Base-by-base conservation (phyloP, 2,329 filamentous ascomycete genomes). In the Epichloe coenophiala region DNA sequence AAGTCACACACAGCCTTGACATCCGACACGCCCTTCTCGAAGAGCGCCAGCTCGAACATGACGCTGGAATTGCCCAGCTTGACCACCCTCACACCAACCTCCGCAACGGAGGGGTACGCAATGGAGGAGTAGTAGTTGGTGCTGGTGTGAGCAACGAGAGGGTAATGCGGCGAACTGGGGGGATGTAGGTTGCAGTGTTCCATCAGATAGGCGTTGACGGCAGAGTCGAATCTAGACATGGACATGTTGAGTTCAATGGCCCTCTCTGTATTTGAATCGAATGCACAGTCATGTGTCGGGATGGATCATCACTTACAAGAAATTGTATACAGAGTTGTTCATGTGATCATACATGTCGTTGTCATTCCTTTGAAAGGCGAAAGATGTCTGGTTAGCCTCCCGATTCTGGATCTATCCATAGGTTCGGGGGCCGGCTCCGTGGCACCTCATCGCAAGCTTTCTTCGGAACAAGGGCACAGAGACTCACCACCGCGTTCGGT, bases 341-440 rank as follows among this genome's bases (percentile, higher is more conserved):
- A 95, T 81, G 64, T 97, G 91, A 54, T 87, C 77, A 67, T 93
- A 95, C 86, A 94, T 93, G 70, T 95, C 89, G 63, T 95, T 95
- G 68, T 95, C 89, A 65, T 80, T 83, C 88, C 88, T 90, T 51
- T 21, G 11, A 9, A 38, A 5, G 36, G n/a, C 43, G 54, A 51
- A 53, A 42, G 50, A 17, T 23, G 2, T 19, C 40, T 21, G 38
- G n/a, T 43, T 38, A 50, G 35, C 42, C 11, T 27, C 13, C 12
- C 5, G 1, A 23, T 11, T 31, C 21, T 15, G 36, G 11, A 12
- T 37, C 15, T 15, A 27, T 8, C 2, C 21, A 21, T 21, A 4
- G 21, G 3, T 21, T 21, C 4, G 6, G 27, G 27, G 27, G 23
- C 2, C 4, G 2, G 7, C 27, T 31, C 27, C 27, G 27, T 31